Base-by-base conservation (phyloP, 2,329 filamentous ascomycete species). In the Hortaea sp. region DNA sequence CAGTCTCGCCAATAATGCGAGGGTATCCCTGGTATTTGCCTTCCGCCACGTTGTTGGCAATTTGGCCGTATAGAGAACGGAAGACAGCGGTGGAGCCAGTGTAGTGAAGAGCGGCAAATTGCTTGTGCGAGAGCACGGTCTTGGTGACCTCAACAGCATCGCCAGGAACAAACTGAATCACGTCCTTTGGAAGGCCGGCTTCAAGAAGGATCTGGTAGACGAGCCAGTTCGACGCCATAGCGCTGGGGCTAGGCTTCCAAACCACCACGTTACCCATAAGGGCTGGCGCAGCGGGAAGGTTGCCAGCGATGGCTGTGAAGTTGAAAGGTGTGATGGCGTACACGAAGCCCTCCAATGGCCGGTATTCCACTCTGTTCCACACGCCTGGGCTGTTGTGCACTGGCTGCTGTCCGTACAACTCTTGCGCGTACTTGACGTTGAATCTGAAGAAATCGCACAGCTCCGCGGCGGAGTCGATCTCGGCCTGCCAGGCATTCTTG, bases 401-500 rank as follows among this genome's bases (percentile, higher is more conserved):
- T 10, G 90, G 90, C 69, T 98, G 92, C 63, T 88, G 81, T 34
- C 79, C 78, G 65, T 95, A 95, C 46, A 95, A 72, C 64, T 95
- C 86, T 69, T 95, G 84, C 29, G 90, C 90, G 62, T 92, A 95
- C 66, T 89, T 81, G 44, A 95, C 90, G 63, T 92, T 92, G 74
- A 95, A 95, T 39, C 71, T 69, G 64, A 97, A 73, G 69, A 97
- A 97, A 66, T 98, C 90, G 57, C 80, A 84, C 57, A 94, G 70
- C 74, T 98, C 92, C 6, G 90, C 90, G 12, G 90, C 90, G 35
- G 89, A 78, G 67, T 97, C 90, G 53, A 97, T 97, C 75, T 98
- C 90, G n/a, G 92, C 90, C 69, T 98, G 90, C 88, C 88, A 97
- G 41, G 87, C 88, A 66, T 95, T 97, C 79, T 97, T 97, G 60